Evolutionary conservation across 345 rosid genomes (phyloP), one percentile per base, ranked within the genome.

Genomic region (Fremontodendron californicum): DNA sequence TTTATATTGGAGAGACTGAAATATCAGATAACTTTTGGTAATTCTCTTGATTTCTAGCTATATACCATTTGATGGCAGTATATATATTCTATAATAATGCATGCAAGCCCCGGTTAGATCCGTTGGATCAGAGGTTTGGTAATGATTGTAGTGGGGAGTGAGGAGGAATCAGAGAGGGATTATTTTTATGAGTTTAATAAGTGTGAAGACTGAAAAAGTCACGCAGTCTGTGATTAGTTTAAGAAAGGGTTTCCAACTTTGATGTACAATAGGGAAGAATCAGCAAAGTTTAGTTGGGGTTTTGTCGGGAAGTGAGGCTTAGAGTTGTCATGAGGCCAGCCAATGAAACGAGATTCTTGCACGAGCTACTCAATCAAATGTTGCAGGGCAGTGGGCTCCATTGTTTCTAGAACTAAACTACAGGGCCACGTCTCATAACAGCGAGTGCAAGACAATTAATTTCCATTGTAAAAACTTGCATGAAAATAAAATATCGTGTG

Each of bases 271-370:
- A 8, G 3, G 57, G 23, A 81, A 49, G 65, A 21, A 75, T 13
- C 31, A 54, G 73, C 48, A 13, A 45, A 19, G 18, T 75, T 58
- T 61, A 33, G 80, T 43, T 73, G 40, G 57, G 76, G 76, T 29
- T 78, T 39, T 76, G 82, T 82, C 72, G 65, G 75, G 9, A 58
- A 71, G 75, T 72, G 80, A 45, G 43, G 73, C 1, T 62, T 54
- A 23, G 49, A 25, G 49, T 29, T 63, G 42, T 58, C 66, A n/a
- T n/a, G n/a, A 51, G 71, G 71, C 42, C 75, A 68, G 67, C 70
- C 73, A 54, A 62, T 55, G 58, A 9, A 69, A 52, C 21, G n/a
- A 23, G 76, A 76, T 73, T 82, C 78, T 71, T 72, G 76, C 80
- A 73, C 76, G 73, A 74, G 57, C 68, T 42, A 9, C 72, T 49